Evolutionary conservation across 257 asterid species (phyloP).

Genomic region (Solanum rostratum): DNA sequence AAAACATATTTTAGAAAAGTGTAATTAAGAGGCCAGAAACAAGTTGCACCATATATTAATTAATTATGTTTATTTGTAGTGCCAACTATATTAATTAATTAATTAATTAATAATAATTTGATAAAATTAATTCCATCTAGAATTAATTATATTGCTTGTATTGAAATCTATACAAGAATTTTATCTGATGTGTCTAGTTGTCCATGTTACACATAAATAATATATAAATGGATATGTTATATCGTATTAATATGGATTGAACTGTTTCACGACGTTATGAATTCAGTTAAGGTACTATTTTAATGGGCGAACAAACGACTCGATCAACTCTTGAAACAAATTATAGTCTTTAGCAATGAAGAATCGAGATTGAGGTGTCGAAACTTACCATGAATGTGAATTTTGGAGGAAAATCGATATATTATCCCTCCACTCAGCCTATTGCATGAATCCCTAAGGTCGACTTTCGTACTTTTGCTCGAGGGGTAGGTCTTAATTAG

Average conservation of each 20-base stretch:
- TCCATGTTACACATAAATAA: not conserved
- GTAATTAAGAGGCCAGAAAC: not conserved
- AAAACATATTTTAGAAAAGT: not conserved
- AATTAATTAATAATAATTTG: not conserved
- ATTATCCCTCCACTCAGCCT: no score
- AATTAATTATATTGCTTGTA: not conserved
- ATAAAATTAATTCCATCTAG: not conserved
- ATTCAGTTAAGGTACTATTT: not conserved
- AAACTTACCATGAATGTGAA: no score
- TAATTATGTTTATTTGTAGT: not conserved
- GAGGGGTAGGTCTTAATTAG: no score
- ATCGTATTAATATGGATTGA: not conserved
- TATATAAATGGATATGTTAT: not conserved
- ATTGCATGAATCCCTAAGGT: not conserved
- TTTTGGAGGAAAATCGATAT: not conserved
- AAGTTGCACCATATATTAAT: not conserved
- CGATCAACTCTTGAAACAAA: not conserved
- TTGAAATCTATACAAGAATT: not conserved
- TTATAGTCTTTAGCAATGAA: not conserved
- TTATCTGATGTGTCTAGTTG: not conserved
- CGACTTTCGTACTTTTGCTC: not conserved
- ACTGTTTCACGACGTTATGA: not conserved
- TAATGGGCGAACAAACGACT: not conserved
- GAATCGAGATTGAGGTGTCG: no score
- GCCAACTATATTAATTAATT: not conserved